These are phyloP conservation scores for Isoetes engelmannii DNA, from an alignment of 83 land plant genomes.

Conservation along the genomic window DNA sequence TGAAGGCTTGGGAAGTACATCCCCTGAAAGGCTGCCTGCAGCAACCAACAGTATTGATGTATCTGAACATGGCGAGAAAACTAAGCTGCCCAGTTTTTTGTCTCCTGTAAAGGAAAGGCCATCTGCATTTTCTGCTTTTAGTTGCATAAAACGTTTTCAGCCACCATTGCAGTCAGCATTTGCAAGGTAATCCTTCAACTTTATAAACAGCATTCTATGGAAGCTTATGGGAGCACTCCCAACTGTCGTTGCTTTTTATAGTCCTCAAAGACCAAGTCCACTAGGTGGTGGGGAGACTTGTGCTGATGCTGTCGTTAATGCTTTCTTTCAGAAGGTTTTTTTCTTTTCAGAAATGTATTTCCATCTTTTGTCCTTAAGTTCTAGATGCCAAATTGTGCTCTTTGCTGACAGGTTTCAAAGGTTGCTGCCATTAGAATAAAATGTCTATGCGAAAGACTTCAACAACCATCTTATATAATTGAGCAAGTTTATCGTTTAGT, in stretches of 20 bases:
- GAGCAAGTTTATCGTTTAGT: conserved; percentile 73
- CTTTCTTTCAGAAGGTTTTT: conserved; percentile 83
- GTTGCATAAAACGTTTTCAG: conserved; percentile 40
- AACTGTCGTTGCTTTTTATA: conserved; percentile 18
- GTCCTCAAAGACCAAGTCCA: conserved; percentile 76
- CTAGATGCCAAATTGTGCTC: neutral
- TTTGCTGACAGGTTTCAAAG: conserved; percentile 44
- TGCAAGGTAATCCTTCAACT: conserved; percentile 47
- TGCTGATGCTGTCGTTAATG: conserved; percentile 76
- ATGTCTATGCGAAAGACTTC: conserved; percentile 62
- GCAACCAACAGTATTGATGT: neutral
- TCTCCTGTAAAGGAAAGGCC: conserved; percentile 78
- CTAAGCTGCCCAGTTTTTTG: conserved; percentile 44
- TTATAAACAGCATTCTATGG: no score
- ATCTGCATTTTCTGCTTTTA: conserved; percentile 46
- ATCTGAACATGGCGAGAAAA: conserved; percentile 13
- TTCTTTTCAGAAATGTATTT: neutral
- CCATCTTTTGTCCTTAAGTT: no score
- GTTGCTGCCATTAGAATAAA: conserved; percentile 86
- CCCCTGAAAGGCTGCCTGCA: neutral
- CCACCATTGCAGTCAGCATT: conserved; percentile 59
- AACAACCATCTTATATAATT: conserved; percentile 49
- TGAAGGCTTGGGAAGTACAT: neutral
- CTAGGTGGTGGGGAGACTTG: conserved; percentile 85
- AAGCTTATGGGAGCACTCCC: neutral